Conservation (phyloP, 2,329 filamentous ascomycete species). For the Trichoderma koningiopsis region DNA sequence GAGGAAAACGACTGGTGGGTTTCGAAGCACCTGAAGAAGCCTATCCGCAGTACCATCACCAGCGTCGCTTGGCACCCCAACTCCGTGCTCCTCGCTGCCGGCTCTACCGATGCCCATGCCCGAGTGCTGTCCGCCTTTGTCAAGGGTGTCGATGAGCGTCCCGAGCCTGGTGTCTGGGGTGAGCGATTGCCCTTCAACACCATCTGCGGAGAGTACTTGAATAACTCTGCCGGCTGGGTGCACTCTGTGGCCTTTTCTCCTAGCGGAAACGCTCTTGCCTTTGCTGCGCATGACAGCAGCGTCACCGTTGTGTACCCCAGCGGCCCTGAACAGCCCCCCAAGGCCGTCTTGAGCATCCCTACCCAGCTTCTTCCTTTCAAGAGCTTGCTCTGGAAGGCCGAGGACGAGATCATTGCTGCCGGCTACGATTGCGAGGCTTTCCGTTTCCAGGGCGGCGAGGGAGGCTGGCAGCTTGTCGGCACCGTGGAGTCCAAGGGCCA, state of each 20-base stretch:
- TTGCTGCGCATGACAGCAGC: constrained; percentile 92
- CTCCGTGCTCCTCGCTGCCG: constrained; percentile 89
- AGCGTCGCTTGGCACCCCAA: constrained; percentile 97
- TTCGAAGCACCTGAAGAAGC: constrained; percentile 98
- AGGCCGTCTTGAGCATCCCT: constrained; percentile 84
- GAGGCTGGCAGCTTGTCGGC: constrained; percentile 82
- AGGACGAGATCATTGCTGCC: constrained; percentile 91
- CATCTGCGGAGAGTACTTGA: constrained; percentile 93
- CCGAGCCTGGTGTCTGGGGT: constrained; percentile 87
- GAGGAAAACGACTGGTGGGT: constrained; percentile 99
- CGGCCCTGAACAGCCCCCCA: constrained; percentile 85
- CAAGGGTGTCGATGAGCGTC: constrained; percentile 87
- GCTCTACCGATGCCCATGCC: constrained; percentile 96
- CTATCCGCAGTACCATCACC: constrained; percentile 95
- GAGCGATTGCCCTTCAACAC: constrained; percentile 97
- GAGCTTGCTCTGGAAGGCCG: constrained; percentile 87
- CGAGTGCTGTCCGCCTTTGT: constrained; percentile 94
- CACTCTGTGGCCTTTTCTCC: constrained; percentile 93
- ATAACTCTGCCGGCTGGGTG: constrained; percentile 96
- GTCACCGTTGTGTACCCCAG: constrained; percentile 95
- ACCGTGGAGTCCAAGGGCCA: constrained; percentile 75
- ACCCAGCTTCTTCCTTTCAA: constrained; percentile 92
- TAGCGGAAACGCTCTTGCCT: constrained; percentile 88
- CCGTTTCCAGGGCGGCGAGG: constrained; percentile 76
- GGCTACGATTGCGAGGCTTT: constrained; percentile 91